A percentile compares a stretch with the other conserved stretches of the same genome.
Conservation (phyloP, 768 basidiomycete species). For the Macrolepiota dolichaula region DNA sequence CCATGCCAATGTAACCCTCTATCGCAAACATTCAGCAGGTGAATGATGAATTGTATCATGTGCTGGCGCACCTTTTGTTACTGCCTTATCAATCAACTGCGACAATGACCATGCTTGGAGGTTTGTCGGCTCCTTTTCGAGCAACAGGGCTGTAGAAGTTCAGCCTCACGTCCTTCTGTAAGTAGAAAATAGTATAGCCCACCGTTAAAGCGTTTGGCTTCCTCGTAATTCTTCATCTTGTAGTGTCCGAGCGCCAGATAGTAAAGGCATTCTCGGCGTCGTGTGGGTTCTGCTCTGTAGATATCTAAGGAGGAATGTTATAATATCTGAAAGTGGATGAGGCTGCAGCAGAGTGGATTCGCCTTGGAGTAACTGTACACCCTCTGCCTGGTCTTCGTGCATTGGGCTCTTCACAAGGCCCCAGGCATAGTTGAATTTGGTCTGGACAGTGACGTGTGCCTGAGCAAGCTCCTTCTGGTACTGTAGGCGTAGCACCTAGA, state of each 20-base stretch:
- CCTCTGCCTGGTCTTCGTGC: slow-evolving; percentile 85
- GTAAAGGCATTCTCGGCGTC: slow-evolving; percentile 93
- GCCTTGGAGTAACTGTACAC: slow-evolving; percentile 91
- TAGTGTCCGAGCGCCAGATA: slow-evolving; percentile 96
- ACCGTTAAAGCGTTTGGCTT: slow-evolving; percentile 94
- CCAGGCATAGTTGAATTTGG: slow-evolving; percentile 98
- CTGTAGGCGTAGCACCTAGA: slow-evolving; percentile 78
- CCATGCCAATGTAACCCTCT: slow-evolving; percentile 99
- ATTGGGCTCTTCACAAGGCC: slow-evolving; percentile 90
- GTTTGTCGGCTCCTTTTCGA: slow-evolving; percentile 92
- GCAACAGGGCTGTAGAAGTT: slow-evolving; percentile 58
- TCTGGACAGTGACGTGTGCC: slow-evolving; percentile 87
- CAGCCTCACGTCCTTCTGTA: not conserved
- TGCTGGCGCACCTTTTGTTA: slow-evolving; percentile 63
- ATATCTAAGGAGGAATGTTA: slow-evolving; percentile 57
- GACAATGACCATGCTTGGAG: slow-evolving; percentile 86
- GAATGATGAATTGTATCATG: not conserved
- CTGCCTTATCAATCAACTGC: slow-evolving; percentile 82
- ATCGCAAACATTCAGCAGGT: slow-evolving; percentile 11
- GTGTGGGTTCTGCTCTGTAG: slow-evolving; percentile 80
- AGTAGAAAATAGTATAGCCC: slow-evolving; percentile 23
- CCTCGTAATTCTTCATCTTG: slow-evolving; percentile 93
- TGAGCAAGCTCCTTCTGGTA: slow-evolving; percentile 86
- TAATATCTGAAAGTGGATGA: slow-evolving; percentile 9
- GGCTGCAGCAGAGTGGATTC: slow-evolving; percentile 2